These are phyloP conservation scores for Symbiodinium pilosum DNA, from an alignment of 73 alveolate species.

Conservation along the genomic window DNA sequence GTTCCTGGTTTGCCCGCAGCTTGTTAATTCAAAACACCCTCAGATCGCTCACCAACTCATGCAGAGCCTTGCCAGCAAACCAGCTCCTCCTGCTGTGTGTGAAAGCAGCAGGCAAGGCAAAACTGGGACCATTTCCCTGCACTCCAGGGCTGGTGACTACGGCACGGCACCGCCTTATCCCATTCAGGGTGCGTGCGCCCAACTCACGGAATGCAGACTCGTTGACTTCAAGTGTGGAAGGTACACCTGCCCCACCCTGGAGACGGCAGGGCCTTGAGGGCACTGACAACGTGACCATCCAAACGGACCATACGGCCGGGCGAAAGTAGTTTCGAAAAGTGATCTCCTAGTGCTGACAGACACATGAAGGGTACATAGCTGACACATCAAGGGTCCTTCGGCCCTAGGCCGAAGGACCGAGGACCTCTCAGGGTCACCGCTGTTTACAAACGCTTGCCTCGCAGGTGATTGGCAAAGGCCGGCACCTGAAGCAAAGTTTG, in stretches of 20 bases:
- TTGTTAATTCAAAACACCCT: no score
- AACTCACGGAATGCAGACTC: neutral
- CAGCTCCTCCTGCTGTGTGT: neutral
- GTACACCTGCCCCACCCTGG: slow-evolving; percentile 49
- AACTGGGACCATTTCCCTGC: neutral
- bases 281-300: slow-evolving; percentile 71
- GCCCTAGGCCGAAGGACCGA: no score
- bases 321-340: no score
- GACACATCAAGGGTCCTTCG: no score
- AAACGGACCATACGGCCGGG: slow-evolving; percentile 68
- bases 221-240: neutral
- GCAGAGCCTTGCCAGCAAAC: slow-evolving; percentile 38
- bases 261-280: slow-evolving; percentile 89
- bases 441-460: no score
- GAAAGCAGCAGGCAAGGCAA: neutral
- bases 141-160: slow-evolving; percentile 65
- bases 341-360: no score
- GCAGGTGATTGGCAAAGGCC: slow-evolving; percentile 85
- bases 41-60: slow-evolving; percentile 88
- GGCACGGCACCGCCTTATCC: slow-evolving; percentile 91
- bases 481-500: no score
- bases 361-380: no score
- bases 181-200: slow-evolving; percentile 15
- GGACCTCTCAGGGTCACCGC: no score
- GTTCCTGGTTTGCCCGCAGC: neutral